phyloP scores from a whole-genome alignment of 441 rosid genomes.

The Pelargonium australe region DNA sequence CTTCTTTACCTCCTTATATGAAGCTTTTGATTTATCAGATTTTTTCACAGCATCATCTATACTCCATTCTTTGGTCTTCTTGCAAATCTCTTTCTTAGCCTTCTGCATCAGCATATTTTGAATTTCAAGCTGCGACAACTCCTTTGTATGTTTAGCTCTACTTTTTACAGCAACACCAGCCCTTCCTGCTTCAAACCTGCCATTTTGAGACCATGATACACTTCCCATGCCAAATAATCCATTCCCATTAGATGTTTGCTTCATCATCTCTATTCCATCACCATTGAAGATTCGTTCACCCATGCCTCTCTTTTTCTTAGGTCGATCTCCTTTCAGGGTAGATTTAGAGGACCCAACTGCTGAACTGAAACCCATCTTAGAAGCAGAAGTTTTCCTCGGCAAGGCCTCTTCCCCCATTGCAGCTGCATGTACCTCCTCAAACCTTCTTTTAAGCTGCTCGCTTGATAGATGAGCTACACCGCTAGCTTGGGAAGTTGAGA shows the following conservation, averaged over 20 bases:
- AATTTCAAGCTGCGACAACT: constrained; percentile 23
- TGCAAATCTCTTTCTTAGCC: constrained; percentile 28
- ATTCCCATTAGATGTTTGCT: constrained; percentile 10
- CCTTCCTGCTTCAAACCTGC: constrained; percentile 19
- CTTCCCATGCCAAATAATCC: constrained; percentile 9
- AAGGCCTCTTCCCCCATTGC: constrained; percentile 16
- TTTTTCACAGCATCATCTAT: constrained; percentile 7
- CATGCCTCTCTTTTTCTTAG: constrained; percentile 34
- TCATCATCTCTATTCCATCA: constrained; percentile 12
- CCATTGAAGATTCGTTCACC: constrained; percentile 18
- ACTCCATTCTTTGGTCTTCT: constrained; percentile 23
- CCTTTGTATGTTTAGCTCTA: constrained; percentile 13
- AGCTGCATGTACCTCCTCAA: constrained; percentile 14
- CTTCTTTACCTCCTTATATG: constrained; percentile 19
- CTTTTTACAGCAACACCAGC: constrained; percentile 16
- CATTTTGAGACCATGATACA: constrained; percentile 18
- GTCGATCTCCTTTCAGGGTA: constrained; percentile 19
- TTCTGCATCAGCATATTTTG: constrained; percentile 32
- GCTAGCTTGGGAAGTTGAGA: constrained; percentile 9
- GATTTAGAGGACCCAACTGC: constrained; percentile 22
- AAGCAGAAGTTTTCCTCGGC: constrained; percentile 19
- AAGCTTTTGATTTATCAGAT: constrained; percentile 14
- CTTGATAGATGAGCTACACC: constrained; percentile 19
- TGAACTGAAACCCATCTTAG: constrained; percentile 21
- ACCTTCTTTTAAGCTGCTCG: constrained; percentile 33